Conservation (phyloP, 768 basidiomycete species). For the Podaxis sp. region DNA sequence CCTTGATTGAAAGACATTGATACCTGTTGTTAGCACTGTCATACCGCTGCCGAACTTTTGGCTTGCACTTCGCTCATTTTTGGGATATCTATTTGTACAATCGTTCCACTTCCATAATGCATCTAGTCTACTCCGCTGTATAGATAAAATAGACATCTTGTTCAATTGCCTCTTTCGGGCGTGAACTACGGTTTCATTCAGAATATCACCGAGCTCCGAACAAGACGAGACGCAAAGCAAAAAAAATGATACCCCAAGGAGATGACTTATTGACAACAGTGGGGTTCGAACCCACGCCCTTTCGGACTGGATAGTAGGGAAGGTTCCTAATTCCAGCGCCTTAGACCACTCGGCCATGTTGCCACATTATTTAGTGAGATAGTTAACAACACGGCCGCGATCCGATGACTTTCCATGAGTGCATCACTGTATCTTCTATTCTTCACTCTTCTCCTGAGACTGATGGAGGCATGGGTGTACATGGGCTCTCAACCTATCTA, state of each 20-base stretch:
- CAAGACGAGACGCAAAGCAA: no score
- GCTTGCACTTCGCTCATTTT: background rate
- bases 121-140: slow-evolving; percentile 7
- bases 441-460: background rate
- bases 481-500: slow-evolving; percentile 53
- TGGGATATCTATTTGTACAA: background rate
- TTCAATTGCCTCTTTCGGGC: background rate
- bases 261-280: slow-evolving; percentile 34
- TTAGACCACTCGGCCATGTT: slow-evolving; percentile 64
- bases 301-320: slow-evolving; percentile 36
- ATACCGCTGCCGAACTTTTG: background rate
- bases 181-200: no score
- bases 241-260: no score
- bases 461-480: slow-evolving; percentile 44
- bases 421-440: background rate
- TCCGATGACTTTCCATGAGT: background rate
- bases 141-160: slow-evolving; percentile 7
- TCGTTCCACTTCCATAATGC: slow-evolving; percentile 6
- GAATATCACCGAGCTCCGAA: no score
- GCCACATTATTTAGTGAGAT: slow-evolving; percentile 23
- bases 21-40: slow-evolving; percentile 1
- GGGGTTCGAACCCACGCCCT: slow-evolving; percentile 47
- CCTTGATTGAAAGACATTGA: slow-evolving; percentile 17
- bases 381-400: background rate
- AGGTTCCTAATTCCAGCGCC: slow-evolving; percentile 53